These are phyloP conservation scores for Thelonectria rubi DNA, from an alignment of 2,329 filamentous ascomycete species.

Conservation along the genomic window DNA sequence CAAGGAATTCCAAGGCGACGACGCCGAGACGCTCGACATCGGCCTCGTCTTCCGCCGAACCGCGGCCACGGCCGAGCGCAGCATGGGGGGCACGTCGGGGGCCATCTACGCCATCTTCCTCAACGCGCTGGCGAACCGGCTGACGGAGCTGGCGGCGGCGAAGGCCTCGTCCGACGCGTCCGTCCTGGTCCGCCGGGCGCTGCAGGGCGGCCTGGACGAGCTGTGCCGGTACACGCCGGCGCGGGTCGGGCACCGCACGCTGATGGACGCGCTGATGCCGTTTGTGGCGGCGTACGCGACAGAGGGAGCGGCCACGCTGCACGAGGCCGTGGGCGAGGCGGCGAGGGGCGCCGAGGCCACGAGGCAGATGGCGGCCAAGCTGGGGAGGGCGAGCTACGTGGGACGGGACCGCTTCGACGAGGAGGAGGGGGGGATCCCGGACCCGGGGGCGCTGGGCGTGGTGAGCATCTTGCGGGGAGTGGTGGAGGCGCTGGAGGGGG, in stretches of 20 bases:
- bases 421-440: conserved; percentile 56
- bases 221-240: conserved; percentile 71
- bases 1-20: conserved; percentile 36
- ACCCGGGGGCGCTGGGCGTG: conserved; percentile 67
- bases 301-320: conserved; percentile 56
- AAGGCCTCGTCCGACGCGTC: background rate
- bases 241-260: conserved; percentile 73
- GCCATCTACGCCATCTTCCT: conserved; percentile 81
- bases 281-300: conserved; percentile 70
- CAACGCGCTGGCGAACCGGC: conserved; percentile 68
- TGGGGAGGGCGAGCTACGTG: conserved; percentile 80
- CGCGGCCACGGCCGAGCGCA: conserved; percentile 58
- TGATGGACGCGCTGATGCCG: conserved; percentile 77
- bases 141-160: conserved; percentile 23
- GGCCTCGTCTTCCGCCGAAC: conserved; percentile 37
- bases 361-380: conserved; percentile 76
- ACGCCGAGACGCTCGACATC: conserved; percentile 29
- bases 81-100: conserved; percentile 80
- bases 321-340: conserved; percentile 48
- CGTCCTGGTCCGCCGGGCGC: conserved; percentile 27
- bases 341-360: conserved; percentile 66
- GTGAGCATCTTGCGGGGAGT: conserved; percentile 39
- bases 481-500: conserved; percentile 13
- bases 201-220: conserved; percentile 34
- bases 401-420: conserved; percentile 71